phyloP scores from a whole-genome alignment of 208 protist genomes.

The Acanthamoeba rhysodes region DNA sequence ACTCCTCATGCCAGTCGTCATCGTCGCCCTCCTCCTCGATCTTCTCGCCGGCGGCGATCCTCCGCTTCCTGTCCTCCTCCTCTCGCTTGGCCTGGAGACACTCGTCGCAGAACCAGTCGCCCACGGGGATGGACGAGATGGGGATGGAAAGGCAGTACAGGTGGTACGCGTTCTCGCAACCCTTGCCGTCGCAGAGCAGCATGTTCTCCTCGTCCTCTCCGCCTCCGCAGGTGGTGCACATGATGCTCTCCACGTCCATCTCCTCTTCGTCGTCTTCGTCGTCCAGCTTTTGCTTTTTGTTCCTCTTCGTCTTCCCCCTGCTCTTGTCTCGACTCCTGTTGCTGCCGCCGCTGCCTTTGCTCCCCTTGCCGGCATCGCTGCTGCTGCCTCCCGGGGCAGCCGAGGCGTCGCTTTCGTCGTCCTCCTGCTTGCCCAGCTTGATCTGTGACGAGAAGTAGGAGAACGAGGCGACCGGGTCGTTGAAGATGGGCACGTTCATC shows the following conservation, averaged over 20 bases:
- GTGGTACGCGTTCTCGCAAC: conserved; percentile 76
- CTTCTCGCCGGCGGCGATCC: conserved; percentile 40
- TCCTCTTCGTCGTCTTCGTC: conserved; percentile 71
- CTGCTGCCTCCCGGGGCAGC: too few relatives aligned
- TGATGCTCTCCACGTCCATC: conserved; percentile 76
- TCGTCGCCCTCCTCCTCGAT: conserved; percentile 10
- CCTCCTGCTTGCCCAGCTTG: conserved; percentile 14
- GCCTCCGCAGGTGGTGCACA: conserved; percentile 73
- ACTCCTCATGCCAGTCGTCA: conserved; percentile 75
- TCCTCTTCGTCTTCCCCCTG: background rate
- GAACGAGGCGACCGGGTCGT: conserved; percentile 69
- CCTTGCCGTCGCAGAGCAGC: conserved; percentile 79
- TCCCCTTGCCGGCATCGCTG: background rate
- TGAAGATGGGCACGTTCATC: conserved; percentile 75
- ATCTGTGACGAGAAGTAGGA: conserved; percentile 65
- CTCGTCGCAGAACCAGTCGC: conserved; percentile 79
- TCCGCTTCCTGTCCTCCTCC: conserved; percentile 56
- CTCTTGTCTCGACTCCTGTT: conserved; percentile 6
- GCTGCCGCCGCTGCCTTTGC: background rate
- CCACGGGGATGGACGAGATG: conserved; percentile 69
- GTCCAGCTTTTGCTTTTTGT: conserved; percentile 14
- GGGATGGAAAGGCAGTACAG: conserved; percentile 76
- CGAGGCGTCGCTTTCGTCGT: background rate
- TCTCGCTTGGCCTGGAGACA: conserved; percentile 47
- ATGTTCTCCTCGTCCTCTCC: conserved; percentile 71